Conservation (phyloP, 176 grass and related monocot species). For the Oryza brachyantha region DNA sequence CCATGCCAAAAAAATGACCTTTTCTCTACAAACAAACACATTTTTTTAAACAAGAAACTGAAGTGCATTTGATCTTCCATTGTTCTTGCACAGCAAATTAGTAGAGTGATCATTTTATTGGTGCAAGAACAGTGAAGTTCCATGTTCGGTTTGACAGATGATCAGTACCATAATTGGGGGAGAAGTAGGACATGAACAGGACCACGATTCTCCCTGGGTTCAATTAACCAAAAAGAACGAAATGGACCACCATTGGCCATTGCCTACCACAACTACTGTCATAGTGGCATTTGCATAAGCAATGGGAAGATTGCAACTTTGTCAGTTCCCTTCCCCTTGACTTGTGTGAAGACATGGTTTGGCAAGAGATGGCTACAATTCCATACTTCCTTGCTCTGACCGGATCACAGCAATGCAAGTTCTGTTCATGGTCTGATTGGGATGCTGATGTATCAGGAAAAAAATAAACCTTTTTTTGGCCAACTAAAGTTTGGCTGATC, state of each 20-base stretch:
- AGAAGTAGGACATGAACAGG: background rate
- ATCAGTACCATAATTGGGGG: background rate
- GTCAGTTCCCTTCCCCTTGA: background rate
- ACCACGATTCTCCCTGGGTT: background rate
- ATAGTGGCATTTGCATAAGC: background rate
- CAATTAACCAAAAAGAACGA: background rate
- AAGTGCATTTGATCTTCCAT: background rate
- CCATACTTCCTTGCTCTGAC: background rate
- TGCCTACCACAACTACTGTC: background rate
- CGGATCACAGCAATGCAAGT: background rate
- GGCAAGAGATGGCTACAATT: background rate
- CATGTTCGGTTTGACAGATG: background rate
- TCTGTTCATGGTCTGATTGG: conserved; percentile 6
- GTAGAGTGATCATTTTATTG: background rate
- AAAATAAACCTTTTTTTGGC: background rate
- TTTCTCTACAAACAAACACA: background rate
- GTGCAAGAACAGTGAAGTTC: background rate
- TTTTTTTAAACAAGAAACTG: background rate
- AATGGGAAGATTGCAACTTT: background rate
- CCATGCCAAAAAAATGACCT: background rate
- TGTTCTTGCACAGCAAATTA: background rate
- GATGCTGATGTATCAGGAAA: background rate
- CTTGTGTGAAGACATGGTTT: background rate
- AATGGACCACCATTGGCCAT: background rate
- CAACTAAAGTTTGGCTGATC: background rate